Base-by-base conservation (phyloP, 345 rosid species). In the Gossypium australe region DNA sequence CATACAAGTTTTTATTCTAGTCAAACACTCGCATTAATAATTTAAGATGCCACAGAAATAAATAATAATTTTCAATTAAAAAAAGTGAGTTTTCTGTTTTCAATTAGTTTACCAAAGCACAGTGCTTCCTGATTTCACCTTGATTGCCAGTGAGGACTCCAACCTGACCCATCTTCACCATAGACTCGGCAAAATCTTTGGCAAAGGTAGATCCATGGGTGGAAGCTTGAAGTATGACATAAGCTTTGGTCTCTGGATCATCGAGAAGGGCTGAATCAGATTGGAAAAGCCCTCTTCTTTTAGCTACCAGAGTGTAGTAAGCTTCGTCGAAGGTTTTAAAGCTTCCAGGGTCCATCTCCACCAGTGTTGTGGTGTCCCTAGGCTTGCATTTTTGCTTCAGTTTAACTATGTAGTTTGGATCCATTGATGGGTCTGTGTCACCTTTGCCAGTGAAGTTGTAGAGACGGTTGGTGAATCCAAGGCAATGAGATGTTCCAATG, bases 271-370 rank as follows among this genome's bases (percentile, higher is more conserved):
- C 85, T 0, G 93, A 87, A 81, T 90, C 96, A 22, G 93, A 89
- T 25, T 49, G 75, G 69, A 90, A 89, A 1, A 89, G 53, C 11
- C 91, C 96, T 76, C 85, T 85, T 76, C 85, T 85, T 24, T 82
- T 80, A 29, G 85, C 75, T 44, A 90, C 87, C 2, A 75, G 63
- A 0, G 70, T 71, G 83, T 74, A 90, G 82, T 88, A 90, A 73
- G 76, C 78, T 14, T 76, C 69, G 61, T 90, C 91, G 44, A 90
- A 88, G 8, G 73, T 82, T 58, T 53, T 78, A 83, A 75, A 87
- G 80, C 88, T 90, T 11, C 89, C 91, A 1, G 92, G 95, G 60
- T 88, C 91, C 95, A 90, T 88, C 27, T 81, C 87, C 10, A 80
- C 67, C 6, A 77, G 1, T 3, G 84, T 73, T n/a, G 12, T 84